A percentile compares a stretch with the other conserved stretches of the same genome.
phyloP scores from a whole-genome alignment of 371 early-diverging fungal species.

The Mucor mucedo region DNA sequence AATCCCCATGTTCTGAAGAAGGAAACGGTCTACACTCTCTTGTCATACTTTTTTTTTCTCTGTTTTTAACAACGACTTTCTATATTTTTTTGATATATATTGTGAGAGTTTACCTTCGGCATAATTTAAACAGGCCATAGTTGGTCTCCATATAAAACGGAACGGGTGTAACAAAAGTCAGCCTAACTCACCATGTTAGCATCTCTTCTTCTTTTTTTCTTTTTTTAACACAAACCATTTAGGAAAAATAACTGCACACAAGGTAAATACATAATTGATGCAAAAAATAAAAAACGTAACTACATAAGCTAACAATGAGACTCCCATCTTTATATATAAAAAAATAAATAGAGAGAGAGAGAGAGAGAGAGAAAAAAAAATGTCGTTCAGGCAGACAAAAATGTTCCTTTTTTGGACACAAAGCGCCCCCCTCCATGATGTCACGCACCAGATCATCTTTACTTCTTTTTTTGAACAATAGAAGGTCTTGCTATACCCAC shows the following conservation, averaged over 20 bases:
- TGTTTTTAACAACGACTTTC: too few species aligned
- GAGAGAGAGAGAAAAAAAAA: conserved; percentile 9
- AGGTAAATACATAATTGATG: conserved; percentile 44
- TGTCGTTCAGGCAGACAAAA: neutral
- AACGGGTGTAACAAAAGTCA: conserved; percentile 49
- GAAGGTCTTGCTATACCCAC: too few species aligned
- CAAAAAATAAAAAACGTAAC: conserved; percentile 49
- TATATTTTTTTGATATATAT: too few species aligned
- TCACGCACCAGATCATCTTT: too few species aligned
- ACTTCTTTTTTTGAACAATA: too few species aligned
- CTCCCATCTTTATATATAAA: conserved; percentile 35
- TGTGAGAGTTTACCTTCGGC: conserved; percentile 36
- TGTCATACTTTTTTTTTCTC: conserved; percentile 27
- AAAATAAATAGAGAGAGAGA: conserved; percentile 14
- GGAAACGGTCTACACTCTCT: conserved; percentile 55
- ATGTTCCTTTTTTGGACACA: neutral
- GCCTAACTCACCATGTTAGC: conserved; percentile 23
- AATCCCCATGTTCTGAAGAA: conserved; percentile 48
- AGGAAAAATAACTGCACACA: conserved; percentile 41
- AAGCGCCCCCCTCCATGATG: neutral
- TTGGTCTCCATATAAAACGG: conserved; percentile 56
- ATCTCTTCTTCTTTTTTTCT: neutral
- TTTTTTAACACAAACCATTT: conserved; percentile 41
- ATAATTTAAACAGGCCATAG: conserved; percentile 49
- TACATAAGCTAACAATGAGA: conserved; percentile 51